A percentile compares a stretch with the other conserved stretches of the same genome.
Conservation (phyloP, 768 basidiomycete species). For the Rhizopogon rudus region DNA sequence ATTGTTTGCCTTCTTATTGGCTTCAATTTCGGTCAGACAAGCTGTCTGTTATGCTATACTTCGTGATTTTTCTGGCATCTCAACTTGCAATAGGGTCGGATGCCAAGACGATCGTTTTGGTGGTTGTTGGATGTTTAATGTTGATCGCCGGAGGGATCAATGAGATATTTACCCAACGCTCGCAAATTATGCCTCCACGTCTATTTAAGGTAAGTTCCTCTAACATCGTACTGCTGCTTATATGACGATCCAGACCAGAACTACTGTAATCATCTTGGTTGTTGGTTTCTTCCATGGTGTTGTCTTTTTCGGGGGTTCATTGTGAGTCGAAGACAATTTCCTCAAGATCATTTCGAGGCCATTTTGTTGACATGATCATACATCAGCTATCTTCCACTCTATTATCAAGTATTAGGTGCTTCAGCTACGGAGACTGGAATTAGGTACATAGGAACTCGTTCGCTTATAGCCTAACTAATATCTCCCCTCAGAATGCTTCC, state of each 20-base stretch:
- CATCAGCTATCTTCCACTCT: conserved; percentile 62
- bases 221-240: not conserved
- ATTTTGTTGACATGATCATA: not conserved
- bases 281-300: conserved; percentile 59
- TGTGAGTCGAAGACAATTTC: conserved; percentile 11
- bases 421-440: conserved; percentile 70
- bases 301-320: conserved; percentile 48
- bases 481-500: conserved; percentile 55
- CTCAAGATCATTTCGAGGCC: not conserved
- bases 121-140: conserved; percentile 52
- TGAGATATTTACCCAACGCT: conserved; percentile 56
- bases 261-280: conserved; percentile 57
- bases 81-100: conserved; percentile 42
- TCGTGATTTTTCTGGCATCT: not conserved
- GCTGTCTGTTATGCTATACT: conserved; percentile 42
- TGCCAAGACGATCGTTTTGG: conserved; percentile 54
- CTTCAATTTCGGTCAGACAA: conserved; percentile 63
- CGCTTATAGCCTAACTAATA: not conserved
- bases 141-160: conserved; percentile 50
- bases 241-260: conserved; percentile 51
- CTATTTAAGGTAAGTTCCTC: conserved; percentile 53
- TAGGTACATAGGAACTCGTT: conserved; percentile 33
- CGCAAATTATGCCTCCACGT: conserved; percentile 71
- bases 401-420: conserved; percentile 71
- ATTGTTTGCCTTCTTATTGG: conserved; percentile 69